These are phyloP conservation scores for Cicer chorassanicum DNA, from an alignment of 306 rosid species.

Conservation along the genomic window DNA sequence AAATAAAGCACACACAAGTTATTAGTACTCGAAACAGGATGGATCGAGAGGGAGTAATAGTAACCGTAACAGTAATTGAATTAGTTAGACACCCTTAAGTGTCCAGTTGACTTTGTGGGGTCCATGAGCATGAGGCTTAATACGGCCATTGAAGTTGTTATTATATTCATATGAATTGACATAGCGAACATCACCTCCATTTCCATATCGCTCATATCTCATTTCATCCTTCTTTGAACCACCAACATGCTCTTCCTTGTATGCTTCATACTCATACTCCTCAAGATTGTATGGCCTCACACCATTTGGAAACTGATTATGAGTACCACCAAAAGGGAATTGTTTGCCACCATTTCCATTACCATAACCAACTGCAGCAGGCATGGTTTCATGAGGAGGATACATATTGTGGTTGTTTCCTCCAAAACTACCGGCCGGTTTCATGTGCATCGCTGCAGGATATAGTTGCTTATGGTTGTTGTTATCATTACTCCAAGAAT, in stretches of 20 bases:
- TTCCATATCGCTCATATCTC: conserved; percentile 27
- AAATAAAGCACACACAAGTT: conserved; percentile 34
- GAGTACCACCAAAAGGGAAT: conserved; percentile 1
- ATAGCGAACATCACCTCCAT: conserved; percentile 31
- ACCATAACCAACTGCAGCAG: not conserved
- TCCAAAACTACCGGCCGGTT: not conserved
- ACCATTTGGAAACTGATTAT: not conserved
- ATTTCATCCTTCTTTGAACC: conserved; percentile 45
- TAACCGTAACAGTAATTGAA: too few species aligned
- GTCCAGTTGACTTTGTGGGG: conserved; percentile 39
- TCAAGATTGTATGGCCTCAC: conserved; percentile 24
- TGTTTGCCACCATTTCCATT: not conserved
- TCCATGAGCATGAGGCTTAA: conserved; percentile 32
- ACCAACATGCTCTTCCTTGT: conserved; percentile 32
- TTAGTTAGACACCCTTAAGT: conserved; percentile 43
- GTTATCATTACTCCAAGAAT: too few species aligned
- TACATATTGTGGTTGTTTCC: conserved; percentile 19
- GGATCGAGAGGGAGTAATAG: not conserved
- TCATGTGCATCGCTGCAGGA: too few species aligned
- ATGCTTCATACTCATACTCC: conserved; percentile 34
- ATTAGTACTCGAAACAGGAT: not conserved
- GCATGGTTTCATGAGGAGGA: not conserved
- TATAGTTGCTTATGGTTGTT: too few species aligned
- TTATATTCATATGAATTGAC: conserved; percentile 35
- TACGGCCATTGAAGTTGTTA: not conserved